Base-by-base conservation (phyloP, 164 flowering plant species). In the Liquidambar formosana region DNA sequence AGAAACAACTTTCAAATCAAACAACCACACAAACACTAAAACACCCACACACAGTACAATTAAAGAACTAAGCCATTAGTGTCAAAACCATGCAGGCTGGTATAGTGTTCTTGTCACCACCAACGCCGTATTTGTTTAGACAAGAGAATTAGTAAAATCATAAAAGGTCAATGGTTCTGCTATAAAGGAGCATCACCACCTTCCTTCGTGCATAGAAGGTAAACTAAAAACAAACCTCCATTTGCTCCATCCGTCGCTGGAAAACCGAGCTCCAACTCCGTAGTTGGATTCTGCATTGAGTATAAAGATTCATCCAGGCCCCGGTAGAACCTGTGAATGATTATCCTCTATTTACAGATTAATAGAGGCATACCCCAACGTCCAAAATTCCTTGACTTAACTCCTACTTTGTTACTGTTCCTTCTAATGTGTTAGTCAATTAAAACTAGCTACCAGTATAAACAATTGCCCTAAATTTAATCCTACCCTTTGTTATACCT, bases 321-420 rank as follows among this genome's bases (percentile, higher is more conserved):
- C 70, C 22, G 21, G 44, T 46, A 22, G 76, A 75, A 71, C 85
- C 86, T 46, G 80, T 78, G 90, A 85, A 86, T 75, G 52, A 67
- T 82, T 79, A 83, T 78, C 82, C 92, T 77, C 88, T 79, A 79
- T 82, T 76, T 79, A 88, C 80, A 82, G 86, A 80, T 72, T 68
- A 52, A 76, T 56, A 61, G 83, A 84, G 78, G 85, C 77, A 76
- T 74, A 57, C 64, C 63, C 77, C 73, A 65, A 70, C 75, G 66
- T 61, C 64, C 66, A 72, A 71, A 73, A 65, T 63, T 45, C 45
- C 51, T 73, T 69, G 71, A 73, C 78, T 76, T 69, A 56, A 68
- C 54, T 68, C 69, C 79, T 73, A 74, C 71, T 63, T 58, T 60
- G 58, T 57, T 66, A 66, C 76, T 68, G 51, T 23, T 47, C 26